Base-by-base conservation (phyloP, 768 basidiomycete species). In the Terana coerulea region DNA sequence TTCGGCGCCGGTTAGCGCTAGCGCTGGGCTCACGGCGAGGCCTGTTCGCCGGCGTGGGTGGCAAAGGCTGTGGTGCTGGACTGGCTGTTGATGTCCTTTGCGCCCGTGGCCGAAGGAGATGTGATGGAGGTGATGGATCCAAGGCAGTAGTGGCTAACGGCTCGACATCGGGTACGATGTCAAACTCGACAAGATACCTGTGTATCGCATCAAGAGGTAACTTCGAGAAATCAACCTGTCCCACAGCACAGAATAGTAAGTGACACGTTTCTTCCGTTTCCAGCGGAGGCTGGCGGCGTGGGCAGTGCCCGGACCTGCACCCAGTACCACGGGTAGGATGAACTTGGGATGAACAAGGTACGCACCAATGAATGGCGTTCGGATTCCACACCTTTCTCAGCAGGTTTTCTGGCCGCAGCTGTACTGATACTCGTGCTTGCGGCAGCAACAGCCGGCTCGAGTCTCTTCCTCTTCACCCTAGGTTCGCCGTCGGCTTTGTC, bases 401-500 rank as follows among this genome's bases (percentile, higher is more conserved):
- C 43, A 17, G 37, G 31, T 55, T 54, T 52, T 24, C 52, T 53
- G 19, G 53, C 28, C 25, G 54, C n/a, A 36, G 51, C 29, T 14
- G 46, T 17, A 8, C 37, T 46, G 34, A 44, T 42, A 25, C 31
- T 33, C 14, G 35, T 28, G 24, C 36, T 51, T 26, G 62, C 60
- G 50, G 61, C 59, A 25, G 44, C 56, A 24, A 17, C 67, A 69
- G 40, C 59, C 25, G 72, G 64, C 30, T 87, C 87, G 31, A 79
- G 72, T 57, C 85, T 78, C 69, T 88, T 91, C 59, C 88, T 71
- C 68, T 91, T 90, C 47, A 75, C 73, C 43, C 88, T 74, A 14
- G 84, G 81, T 58, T 90, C 88, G n/a, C 84, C 85, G 7, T 89
- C 86, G 22, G 71, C 75, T 60, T 81, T 79, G 46, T 90, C 88